Evolutionary conservation across 2,329 filamentous ascomycete genomes (phyloP), one percentile per base, ranked within the genome.

Genomic region (Ampelomyces quisqualis): DNA sequence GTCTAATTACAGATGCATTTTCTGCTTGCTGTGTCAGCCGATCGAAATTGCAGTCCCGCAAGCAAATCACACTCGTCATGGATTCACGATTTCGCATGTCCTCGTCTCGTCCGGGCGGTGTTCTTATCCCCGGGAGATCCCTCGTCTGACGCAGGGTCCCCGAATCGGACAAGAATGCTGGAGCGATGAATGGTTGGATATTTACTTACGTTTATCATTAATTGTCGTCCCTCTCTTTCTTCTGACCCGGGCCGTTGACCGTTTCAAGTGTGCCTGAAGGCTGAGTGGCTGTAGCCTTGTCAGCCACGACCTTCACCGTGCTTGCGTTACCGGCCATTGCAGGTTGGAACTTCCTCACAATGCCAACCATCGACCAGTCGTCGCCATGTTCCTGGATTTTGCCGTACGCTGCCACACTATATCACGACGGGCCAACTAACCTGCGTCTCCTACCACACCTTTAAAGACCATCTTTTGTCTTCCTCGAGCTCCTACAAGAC

Each of bases 341-440:
- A 14, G 50, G 47, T 42, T 45, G 49, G 47, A 43, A 53, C 55
- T 60, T 45, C 57, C 54, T 57, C 53, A 47, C 40, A 43, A 35
- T 47, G 38, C 32, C 48, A 41, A 43, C 46, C 46, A 54, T 51
- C 47, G 46, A 36, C 55, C 40, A 24, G 29, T 26, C 23, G 22
- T 39, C 36, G 38, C 41, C 31, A 49, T 49, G 48, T 58, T 52
- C 41, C 55, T 45, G 57, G 57, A 50, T 58, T 58, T 42, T 14
- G 24, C 30, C 30, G 28, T 45, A 21, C 24, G 33, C 33, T 29
- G 28, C 23, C 29, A 38, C 32, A 27, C 32, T 30, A 39, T 30
- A 45, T 46, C 30, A 41, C 40, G 36, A 46, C 45, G 22, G 44
- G 40, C 27, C 46, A 51, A 49, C 47, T 46, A 39, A 34, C 38